Base-by-base conservation (phyloP, 306 rosid genomes). In the Dalbergia oliveri region DNA sequence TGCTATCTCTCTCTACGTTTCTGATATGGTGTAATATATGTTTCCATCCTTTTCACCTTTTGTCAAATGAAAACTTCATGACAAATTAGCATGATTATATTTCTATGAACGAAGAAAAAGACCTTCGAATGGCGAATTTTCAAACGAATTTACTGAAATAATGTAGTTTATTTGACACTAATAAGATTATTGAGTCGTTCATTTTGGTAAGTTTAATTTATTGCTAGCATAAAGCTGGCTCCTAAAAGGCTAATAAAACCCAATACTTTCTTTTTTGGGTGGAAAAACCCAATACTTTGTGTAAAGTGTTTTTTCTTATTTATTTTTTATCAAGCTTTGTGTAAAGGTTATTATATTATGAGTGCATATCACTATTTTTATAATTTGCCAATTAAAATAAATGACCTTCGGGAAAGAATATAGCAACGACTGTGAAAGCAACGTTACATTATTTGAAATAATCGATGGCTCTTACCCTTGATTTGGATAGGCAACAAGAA, bases 1-100 rank as follows among this genome's bases (percentile, higher is more conserved):
- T 23, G 41, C 49, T 68, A n/a, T 79, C 58, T 51, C 63, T 79
- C 69, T 79, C 73, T 53, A 43, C 51, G 41, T 72, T 10, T 58
- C 13, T 68, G 45, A 41, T 44, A 26, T 13, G 69, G 43, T 44
- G 41, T 49, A 68, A 41, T 56, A 39, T 57, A 56, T 77, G 31
- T 26, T 23, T 58, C 78, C 67, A 26, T 80, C 68, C 60, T 72
- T 63, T 64, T 56, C 79, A 43, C 9, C 53, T 56, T 21, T 73
- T 62, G 11, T 61, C 21, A 70, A 43, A 34, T 79, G 72, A 33
- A 51, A 50, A 35, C 21, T 49, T 41, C 10, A 5, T 73, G 67
- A n/a, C n/a, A 41, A 43, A 19, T 26, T 26, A 26, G 18, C 35
- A 62, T 44, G 16, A 5, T 16, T 72, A 8, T 54, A 23, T 26